These are phyloP conservation scores for Sphenostylis stenocarpa DNA, from an alignment of 306 rosid genomes.

Conservation along the genomic window DNA sequence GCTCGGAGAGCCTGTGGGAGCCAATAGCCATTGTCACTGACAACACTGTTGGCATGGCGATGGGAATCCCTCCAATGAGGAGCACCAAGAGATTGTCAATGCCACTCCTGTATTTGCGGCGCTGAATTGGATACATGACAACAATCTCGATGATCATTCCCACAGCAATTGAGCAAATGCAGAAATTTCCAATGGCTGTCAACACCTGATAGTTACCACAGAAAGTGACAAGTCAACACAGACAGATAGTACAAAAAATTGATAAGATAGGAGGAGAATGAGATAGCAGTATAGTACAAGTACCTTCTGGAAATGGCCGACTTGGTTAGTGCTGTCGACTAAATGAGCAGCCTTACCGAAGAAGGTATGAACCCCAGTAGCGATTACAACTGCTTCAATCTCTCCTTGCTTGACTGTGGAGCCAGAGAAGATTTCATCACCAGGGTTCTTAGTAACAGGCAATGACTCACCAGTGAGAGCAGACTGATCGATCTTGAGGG, in stretches of 20 bases:
- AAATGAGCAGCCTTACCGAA: conserved; percentile 96
- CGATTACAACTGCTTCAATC: conserved; percentile 88
- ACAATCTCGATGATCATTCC: conserved; percentile 74
- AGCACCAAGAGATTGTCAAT: conserved; percentile 89
- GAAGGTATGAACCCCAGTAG: conserved; percentile 94
- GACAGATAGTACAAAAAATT: too few relatives aligned
- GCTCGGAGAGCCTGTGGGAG: conserved; percentile 75
- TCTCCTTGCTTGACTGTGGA: conserved; percentile 96
- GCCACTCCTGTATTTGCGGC: conserved; percentile 65
- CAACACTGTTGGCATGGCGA: conserved; percentile 94
- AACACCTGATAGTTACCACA: conserved; percentile 54
- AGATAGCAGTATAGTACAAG: too few relatives aligned
- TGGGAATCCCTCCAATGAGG: conserved; percentile 93
- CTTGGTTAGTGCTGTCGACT: conserved; percentile 79
- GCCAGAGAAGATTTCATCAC: conserved; percentile 84
- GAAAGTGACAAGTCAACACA: not conserved
- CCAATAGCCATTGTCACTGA: conserved; percentile 99
- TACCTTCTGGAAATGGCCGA: conserved; percentile 92
- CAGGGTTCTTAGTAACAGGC: conserved; percentile 57
- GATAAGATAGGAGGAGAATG: too few relatives aligned
- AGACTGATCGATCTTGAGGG: conserved; percentile 83
- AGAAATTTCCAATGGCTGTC: conserved; percentile 91
- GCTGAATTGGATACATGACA: conserved; percentile 89
- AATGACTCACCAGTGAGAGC: conserved; percentile 91
- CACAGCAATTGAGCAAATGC: conserved; percentile 79